Base-by-base conservation (phyloP, 352 stramenopile genomes). In the Phytophthora sp. region DNA sequence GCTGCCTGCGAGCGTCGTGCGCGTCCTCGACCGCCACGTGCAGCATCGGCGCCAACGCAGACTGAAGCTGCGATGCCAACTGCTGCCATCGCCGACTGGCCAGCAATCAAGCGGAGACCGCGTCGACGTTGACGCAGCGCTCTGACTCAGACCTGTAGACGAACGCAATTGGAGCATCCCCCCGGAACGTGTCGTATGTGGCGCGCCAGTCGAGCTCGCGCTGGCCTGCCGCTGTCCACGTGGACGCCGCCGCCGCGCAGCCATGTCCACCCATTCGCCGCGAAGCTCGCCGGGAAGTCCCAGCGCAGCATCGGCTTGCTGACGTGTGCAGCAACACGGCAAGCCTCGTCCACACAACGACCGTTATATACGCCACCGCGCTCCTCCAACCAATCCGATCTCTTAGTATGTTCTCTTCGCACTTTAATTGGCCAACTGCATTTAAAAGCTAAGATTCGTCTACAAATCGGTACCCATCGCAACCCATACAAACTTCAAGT, bases 71-170 rank as follows among this genome's bases (percentile, higher is more conserved):
- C 32, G 20, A 39, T n/a, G 35, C 17, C 35, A 23, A 42, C 35
- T 1, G 31, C 17, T 18, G 17, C 35, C n/a, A n/a, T n/a, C n/a
- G n/a, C n/a, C n/a, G n/a, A n/a, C n/a, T n/a, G n/a, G 38, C 13
- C 24, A 34, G 26, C 17, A 51, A 38, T 26, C 27, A 51, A 31
- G 15, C 18, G 43, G 43, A 51, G 12, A 41, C 34, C 34, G 9
- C 6, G 28, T 23, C 6, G 4, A 3, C 13, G 50, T 48, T 54
- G 54, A 46, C 18, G 42, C n/a, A n/a, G 2, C 5, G 4, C 17
- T 41, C 53, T 63, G 60, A 63, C 27, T 69, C 43, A 57, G 45
- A 53, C 46, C 46, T 67, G 56, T 67, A 67, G 62, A 72, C 62
- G 62, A 72, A 67, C 31, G 50, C 28, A 43, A 68, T 68, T 68